phyloP scores from a whole-genome alignment of 371 early-diverging fungal genomes.

The Entomophthora muscae region DNA sequence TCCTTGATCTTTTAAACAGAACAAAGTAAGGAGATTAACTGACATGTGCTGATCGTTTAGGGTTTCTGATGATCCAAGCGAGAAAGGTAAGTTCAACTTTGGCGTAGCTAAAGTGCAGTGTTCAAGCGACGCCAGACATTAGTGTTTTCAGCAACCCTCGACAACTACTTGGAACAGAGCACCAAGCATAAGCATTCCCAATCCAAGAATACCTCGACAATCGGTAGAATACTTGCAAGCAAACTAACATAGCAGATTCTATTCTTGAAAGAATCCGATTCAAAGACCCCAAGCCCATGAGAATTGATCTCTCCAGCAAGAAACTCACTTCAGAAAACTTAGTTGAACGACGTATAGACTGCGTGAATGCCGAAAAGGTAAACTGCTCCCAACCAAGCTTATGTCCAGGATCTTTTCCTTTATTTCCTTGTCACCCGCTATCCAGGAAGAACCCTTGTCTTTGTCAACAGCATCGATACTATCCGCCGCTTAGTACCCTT shows the following conservation, averaged over 20 bases:
- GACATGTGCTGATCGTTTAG: slow-evolving; percentile 23
- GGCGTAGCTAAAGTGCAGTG: too few relatives aligned
- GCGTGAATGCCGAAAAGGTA: slow-evolving; percentile 57
- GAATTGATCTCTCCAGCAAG: slow-evolving; percentile 49
- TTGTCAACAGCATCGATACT: slow-evolving; percentile 86
- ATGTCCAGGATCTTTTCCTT: slow-evolving; percentile 42
- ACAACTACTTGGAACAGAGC: slow-evolving; percentile 26
- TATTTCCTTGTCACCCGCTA: slow-evolving; percentile 74
- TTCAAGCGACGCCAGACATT: slow-evolving; percentile 48
- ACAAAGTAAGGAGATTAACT: neutral
- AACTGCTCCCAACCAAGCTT: neutral
- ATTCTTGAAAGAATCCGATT: slow-evolving; percentile 54
- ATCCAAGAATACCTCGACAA: neutral
- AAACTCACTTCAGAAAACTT: slow-evolving; percentile 43
- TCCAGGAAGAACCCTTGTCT: slow-evolving; percentile 78
- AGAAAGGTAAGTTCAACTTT: too few relatives aligned
- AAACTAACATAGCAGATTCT: slow-evolving; percentile 21
- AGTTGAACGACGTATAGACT: slow-evolving; percentile 68
- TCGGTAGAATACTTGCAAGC: neutral
- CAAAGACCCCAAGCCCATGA: slow-evolving; percentile 39
- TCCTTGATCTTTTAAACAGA: slow-evolving; percentile 28
- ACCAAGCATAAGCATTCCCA: slow-evolving; percentile 13
- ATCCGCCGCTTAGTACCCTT: slow-evolving; percentile 73
- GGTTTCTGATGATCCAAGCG: slow-evolving; percentile 17
- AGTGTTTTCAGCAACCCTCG: slow-evolving; percentile 91